These are phyloP conservation scores for Kalanchoe fedtschenkoi DNA, from an alignment of 164 flowering plant species.

Conservation along the genomic window DNA sequence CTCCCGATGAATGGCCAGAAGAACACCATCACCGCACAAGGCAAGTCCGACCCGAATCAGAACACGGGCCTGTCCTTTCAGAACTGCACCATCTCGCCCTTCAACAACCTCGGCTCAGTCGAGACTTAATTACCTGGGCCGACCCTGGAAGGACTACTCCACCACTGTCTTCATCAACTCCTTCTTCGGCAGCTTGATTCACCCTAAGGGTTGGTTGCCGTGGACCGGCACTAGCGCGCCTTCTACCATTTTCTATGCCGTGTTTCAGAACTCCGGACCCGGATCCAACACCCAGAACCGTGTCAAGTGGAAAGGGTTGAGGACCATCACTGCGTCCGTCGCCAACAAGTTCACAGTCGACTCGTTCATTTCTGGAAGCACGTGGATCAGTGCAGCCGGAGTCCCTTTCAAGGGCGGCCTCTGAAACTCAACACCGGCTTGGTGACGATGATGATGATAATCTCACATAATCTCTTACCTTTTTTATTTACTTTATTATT, in stretches of 20 bases:
- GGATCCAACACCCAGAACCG: conserved; percentile 40
- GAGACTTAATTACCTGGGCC: conserved; percentile 46
- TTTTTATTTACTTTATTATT: too few relatives aligned
- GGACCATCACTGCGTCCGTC: conserved; percentile 12
- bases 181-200: conserved; percentile 27
- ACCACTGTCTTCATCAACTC: conserved; percentile 39
- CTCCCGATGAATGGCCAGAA: conserved; percentile 40
- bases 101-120: conserved; percentile 17
- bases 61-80: conserved; percentile 63
- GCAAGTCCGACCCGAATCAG: conserved; percentile 48
- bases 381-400: conserved; percentile 22
- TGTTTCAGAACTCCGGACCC: conserved; percentile 45
- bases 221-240: conserved; percentile 48
- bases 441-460: not conserved
- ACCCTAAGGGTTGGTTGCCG: conserved; percentile 55
- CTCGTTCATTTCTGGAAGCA: conserved; percentile 27
- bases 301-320: conserved; percentile 64
- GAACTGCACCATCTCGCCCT: conserved; percentile 36
- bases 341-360: conserved; percentile 33
- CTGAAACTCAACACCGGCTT: not conserved
- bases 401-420: not conserved
- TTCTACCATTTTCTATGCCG: conserved; percentile 44
- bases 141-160: conserved; percentile 74
- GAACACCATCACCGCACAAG: conserved; percentile 74
- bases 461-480: too few relatives aligned